These are phyloP conservation scores for Komagataella pseudopastoris DNA, from an alignment of 805 yeast genomes.

Conservation along the genomic window DNA sequence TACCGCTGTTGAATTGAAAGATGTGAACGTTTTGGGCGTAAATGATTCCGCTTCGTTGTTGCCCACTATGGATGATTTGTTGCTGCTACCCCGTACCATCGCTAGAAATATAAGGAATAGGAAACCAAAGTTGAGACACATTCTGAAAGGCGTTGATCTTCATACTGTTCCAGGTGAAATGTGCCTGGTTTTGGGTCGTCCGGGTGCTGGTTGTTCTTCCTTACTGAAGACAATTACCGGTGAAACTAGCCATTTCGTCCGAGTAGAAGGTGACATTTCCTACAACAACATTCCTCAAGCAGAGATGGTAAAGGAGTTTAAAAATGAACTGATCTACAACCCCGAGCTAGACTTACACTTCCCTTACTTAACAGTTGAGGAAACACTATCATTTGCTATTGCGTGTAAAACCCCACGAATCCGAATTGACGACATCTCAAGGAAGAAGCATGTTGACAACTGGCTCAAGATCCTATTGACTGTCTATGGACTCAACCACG, in stretches of 20 bases:
- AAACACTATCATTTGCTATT: conserved; percentile 59
- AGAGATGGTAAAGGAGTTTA: conserved; percentile 46
- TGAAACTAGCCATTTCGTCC: conserved; percentile 27
- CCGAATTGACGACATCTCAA: conserved; percentile 33
- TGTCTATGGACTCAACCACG: conserved; percentile 46
- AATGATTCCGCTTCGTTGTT: conserved; percentile 31
- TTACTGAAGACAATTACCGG: conserved; percentile 51
- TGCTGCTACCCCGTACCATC: conserved; percentile 13
- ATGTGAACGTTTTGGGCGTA: conserved; percentile 27
- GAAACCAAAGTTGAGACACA: background rate
- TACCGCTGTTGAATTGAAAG: conserved; percentile 27
- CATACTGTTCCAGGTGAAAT: conserved; percentile 46
- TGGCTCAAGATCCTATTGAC: conserved; percentile 26
- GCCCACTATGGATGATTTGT: conserved; percentile 29
- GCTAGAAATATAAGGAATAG: conserved; percentile 1
- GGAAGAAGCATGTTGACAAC: conserved; percentile 31
- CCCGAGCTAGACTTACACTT: conserved; percentile 61
- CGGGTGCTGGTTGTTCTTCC: conserved; percentile 75
- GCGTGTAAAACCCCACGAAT: conserved; percentile 52
- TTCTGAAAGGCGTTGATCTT: background rate
- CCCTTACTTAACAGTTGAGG: conserved; percentile 64
- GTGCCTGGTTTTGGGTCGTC: conserved; percentile 57
- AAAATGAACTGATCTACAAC: conserved; percentile 42
- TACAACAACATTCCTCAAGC: conserved; percentile 50
- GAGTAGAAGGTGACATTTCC: conserved; percentile 37